Evolutionary conservation across 768 basidiomycete species (phyloP).

Genomic region (Xerocomellus amylosporus): DNA sequence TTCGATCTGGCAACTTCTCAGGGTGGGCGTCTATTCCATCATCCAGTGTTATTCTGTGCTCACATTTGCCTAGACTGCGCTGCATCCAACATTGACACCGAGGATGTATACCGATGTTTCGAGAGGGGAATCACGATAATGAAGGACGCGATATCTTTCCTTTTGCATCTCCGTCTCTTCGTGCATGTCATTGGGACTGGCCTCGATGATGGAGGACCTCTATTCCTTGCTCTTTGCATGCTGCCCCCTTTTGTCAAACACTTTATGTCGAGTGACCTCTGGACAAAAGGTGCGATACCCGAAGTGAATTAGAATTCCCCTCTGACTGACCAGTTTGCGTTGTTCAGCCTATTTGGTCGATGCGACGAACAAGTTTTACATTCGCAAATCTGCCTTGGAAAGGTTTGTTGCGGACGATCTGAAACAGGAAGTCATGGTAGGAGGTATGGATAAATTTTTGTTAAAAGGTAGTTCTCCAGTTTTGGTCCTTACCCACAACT

Average conservation of each 20-base stretch:
- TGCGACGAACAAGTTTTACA: slow-evolving; percentile 15
- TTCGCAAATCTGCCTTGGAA: slow-evolving; percentile 22
- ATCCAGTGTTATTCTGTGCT: background rate
- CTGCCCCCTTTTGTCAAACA: slow-evolving; percentile 7
- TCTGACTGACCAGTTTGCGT: background rate
- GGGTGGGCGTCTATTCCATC: slow-evolving; percentile 4
- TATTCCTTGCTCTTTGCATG: slow-evolving; percentile 21
- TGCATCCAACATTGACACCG: background rate
- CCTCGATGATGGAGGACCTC: slow-evolving; percentile 18
- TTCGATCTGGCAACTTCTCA: slow-evolving; percentile 24
- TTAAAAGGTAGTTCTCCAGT: slow-evolving; percentile 6
- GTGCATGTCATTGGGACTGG: slow-evolving; percentile 13
- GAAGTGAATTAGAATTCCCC: background rate
- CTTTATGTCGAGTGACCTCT: slow-evolving; percentile 8
- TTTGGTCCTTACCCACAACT: background rate
- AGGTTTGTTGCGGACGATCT: slow-evolving; percentile 3
- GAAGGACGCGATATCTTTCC: slow-evolving; percentile 13
- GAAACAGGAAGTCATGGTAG: slow-evolving; percentile 25
- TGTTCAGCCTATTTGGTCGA: slow-evolving; percentile 19
- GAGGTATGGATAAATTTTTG: slow-evolving; percentile 15
- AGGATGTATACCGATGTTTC: slow-evolving; percentile 9
- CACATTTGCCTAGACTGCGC: slow-evolving; percentile 5
- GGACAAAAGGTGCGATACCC: slow-evolving; percentile 18
- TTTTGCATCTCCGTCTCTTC: slow-evolving; percentile 25
- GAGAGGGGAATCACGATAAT: slow-evolving; percentile 7